A percentile compares a stretch with the other conserved stretches of the same genome.
Evolutionary conservation across 495 filamentous ascomycete species (phyloP).

Genomic region (Neurospora sp.): DNA sequence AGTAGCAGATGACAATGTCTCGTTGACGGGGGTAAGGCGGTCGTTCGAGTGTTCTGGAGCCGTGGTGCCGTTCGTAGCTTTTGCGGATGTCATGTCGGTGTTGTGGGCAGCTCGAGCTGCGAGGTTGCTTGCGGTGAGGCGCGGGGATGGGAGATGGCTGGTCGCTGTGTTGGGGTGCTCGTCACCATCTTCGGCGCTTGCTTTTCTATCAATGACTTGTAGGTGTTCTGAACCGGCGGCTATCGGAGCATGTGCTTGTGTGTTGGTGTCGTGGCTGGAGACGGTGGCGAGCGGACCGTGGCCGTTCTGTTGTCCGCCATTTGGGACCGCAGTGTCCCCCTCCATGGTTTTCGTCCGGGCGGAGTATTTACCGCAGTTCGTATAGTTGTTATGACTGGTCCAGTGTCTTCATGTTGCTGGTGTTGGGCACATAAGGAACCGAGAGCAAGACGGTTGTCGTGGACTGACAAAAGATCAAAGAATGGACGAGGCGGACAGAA

Average conservation of each 20-base stretch:
- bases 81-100: conserved; percentile 5
- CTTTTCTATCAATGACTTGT: background rate
- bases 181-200: background rate
- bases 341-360: background rate
- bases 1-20: background rate
- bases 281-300: background rate
- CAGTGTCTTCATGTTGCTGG: background rate
- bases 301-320: background rate
- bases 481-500: background rate
- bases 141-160: conserved; percentile 10
- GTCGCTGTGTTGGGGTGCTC: background rate
- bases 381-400: background rate
- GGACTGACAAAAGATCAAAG: background rate
- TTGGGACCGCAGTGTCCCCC: background rate
- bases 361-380: background rate
- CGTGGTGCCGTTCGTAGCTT: conserved; percentile 15
- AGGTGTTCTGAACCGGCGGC: background rate
- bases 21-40: conserved; percentile 22
- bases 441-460: background rate
- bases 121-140: conserved; percentile 2
- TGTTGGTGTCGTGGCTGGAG: background rate
- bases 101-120: background rate
- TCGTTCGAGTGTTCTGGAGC: conserved; percentile 23
- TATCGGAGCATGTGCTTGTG: background rate
- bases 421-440: background rate